Conservation (phyloP, 2,329 filamentous ascomycete genomes). For the Sarocladium kiliense region DNA sequence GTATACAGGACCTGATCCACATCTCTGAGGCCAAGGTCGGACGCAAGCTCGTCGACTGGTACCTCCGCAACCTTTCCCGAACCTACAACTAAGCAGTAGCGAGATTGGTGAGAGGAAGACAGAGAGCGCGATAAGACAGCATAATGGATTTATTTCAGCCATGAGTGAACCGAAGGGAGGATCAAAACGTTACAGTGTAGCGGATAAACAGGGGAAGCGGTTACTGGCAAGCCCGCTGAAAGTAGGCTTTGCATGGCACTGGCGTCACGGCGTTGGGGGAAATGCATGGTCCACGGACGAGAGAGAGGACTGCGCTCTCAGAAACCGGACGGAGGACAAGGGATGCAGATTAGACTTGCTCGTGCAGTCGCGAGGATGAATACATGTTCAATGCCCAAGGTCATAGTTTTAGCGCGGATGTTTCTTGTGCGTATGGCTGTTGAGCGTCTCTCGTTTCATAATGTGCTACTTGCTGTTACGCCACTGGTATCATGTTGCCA, state of each 20-base stretch:
- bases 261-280: slow-evolving; percentile 36
- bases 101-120: not conserved
- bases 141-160: slow-evolving; percentile 1
- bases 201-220: slow-evolving; percentile 5
- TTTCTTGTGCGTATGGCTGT: no score
- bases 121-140: not conserved
- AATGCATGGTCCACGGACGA: slow-evolving; percentile 8
- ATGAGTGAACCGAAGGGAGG: slow-evolving; percentile 7
- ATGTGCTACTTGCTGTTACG: no score
- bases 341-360: slow-evolving; percentile 8
- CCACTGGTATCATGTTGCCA: no score
- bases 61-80: slow-evolving; percentile 90
- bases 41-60: slow-evolving; percentile 97
- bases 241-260: slow-evolving; percentile 29
- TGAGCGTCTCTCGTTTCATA: no score
- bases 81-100: slow-evolving; percentile 62
- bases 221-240: slow-evolving; percentile 15
- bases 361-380: slow-evolving; percentile 6
- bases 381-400: not conserved
- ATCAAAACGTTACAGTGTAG: not conserved
- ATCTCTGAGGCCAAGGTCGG: slow-evolving; percentile 98
- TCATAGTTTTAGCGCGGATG: no score
- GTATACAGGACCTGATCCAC: slow-evolving; percentile 80
- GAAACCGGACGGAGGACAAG: not conserved
- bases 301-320: slow-evolving; percentile 2